Evolutionary conservation across 805 yeast species (phyloP), one percentile per base, ranked within the genome.

Genomic region (Cyberlindnera japonica): DNA sequence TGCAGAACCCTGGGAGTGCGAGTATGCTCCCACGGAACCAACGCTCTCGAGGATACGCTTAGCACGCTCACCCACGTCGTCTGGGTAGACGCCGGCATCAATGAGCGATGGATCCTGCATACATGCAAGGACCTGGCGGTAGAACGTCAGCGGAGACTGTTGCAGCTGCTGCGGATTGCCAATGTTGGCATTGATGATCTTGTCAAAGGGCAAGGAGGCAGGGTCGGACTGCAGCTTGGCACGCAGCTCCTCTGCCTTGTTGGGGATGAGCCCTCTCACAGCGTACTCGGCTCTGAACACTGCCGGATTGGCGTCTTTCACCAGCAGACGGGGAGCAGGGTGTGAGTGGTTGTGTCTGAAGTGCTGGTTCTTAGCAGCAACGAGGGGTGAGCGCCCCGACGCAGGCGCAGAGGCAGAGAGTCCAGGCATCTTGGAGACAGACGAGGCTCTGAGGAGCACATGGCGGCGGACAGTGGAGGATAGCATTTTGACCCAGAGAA

Each of bases 101-200:
- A 90, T 53, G 37, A 90, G 63, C 22, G 71, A 75, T 1, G 99
- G 98, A 61, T 86, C 83, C 65, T 93, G 96, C 52, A 91, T 66
- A 32, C 90, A 63, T 1, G 97, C 77, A 44, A 91, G 68, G 4
- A 90, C 95, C 60, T 90, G 95, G 54, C 99, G 76, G 64, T 88
- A 90, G 69, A 93, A 93, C n/a, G 95, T 86, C 53, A 93, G 71
- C 1, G 99, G 99, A 55, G 81, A 75, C 63, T 93, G 99, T 52
- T 88, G 91, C 58, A 93, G 72, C 61, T 91, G 98, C 64, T 93
- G 99, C 2, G 99, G 99, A 61, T 93, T 93, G 22, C 99, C 99
- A 48, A 93, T 93, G 61, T 93, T 93, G 48, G 96, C 93, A 55
- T 79, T 81, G 59, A 95, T 83, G 54, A 93, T 85, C 45, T 75